A percentile compares a stretch with the other conserved stretches of the same genome.
Conservation (phyloP, 768 basidiomycete genomes). For the Pisolithus orientalis region DNA sequence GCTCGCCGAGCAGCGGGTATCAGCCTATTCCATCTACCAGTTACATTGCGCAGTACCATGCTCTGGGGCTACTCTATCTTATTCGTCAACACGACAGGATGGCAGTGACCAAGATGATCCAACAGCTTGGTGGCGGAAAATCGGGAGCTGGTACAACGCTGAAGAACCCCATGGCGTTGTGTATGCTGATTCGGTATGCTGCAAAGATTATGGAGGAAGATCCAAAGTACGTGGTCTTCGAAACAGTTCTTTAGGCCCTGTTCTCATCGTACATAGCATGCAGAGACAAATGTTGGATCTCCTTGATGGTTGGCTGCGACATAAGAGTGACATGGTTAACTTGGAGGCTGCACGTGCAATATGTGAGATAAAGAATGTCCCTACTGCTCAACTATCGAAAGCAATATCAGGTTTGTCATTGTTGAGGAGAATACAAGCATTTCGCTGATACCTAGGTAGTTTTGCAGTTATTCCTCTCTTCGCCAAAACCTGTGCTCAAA, state of each 20-base stretch:
- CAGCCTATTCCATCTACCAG: constrained; percentile 85
- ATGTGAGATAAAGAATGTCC: constrained; percentile 89
- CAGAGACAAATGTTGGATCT: constrained; percentile 92
- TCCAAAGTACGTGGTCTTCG: constrained; percentile 68
- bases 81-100: constrained; percentile 98
- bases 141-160: constrained; percentile 77
- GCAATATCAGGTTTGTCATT: constrained; percentile 72
- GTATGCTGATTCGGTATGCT: constrained; percentile 97
- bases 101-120: constrained; percentile 99
- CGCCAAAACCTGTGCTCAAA: constrained; percentile 90
- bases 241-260: neutral
- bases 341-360: constrained; percentile 97
- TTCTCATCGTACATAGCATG: constrained; percentile 42
- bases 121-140: constrained; percentile 89
- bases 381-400: constrained; percentile 70
- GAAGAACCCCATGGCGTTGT: constrained; percentile 95
- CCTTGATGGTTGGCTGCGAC: constrained; percentile 89
- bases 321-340: constrained; percentile 99
- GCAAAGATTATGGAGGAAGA: constrained; percentile 99
- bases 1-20: constrained; percentile 50
- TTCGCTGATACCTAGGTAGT: constrained; percentile 40
- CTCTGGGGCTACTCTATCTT: constrained; percentile 85
- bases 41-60: constrained; percentile 95
- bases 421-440: neutral
- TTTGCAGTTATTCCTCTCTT: constrained; percentile 91